Evolutionary conservation across 2,329 filamentous ascomycete species (phyloP).

Genomic region (Dothiorella sarmentorum): DNA sequence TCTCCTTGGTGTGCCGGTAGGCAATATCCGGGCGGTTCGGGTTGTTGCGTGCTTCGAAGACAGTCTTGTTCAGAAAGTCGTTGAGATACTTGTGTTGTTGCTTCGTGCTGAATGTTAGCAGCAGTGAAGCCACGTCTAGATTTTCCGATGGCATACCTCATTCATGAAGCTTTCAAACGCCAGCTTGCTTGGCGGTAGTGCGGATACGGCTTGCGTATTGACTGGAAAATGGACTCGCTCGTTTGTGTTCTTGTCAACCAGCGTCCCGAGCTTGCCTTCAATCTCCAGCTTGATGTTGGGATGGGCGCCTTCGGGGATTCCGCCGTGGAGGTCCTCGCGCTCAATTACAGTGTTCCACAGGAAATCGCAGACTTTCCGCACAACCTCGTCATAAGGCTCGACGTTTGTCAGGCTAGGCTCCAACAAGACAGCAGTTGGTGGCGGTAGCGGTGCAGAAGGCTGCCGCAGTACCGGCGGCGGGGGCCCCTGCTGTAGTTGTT

Average conservation of each 20-base stretch:
- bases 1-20: conserved; percentile 79
- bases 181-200: conserved; percentile 46
- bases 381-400: conserved; percentile 70
- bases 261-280: conserved; percentile 85
- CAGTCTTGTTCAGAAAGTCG: conserved; percentile 71
- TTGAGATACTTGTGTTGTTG: conserved; percentile 80
- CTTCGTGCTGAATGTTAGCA: conserved; percentile 41
- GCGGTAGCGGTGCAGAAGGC: conserved; percentile 15
- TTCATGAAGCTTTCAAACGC: conserved; percentile 82
- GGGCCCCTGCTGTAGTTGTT: conserved; percentile 21
- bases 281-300: conserved; percentile 70
- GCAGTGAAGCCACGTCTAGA: neutral
- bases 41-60: conserved; percentile 49
- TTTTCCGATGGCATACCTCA: conserved; percentile 30
- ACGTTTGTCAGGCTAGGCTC: conserved; percentile 64
- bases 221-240: conserved; percentile 66
- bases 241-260: conserved; percentile 70
- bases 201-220: conserved; percentile 58
- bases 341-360: conserved; percentile 69
- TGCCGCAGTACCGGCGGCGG: conserved; percentile 11
- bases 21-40: conserved; percentile 60
- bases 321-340: conserved; percentile 53
- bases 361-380: conserved; percentile 76
- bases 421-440: conserved; percentile 34
- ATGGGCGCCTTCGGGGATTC: conserved; percentile 39